Conservation (phyloP, 1,284 basidiomycete species). For the Ustilago nuda region DNA sequence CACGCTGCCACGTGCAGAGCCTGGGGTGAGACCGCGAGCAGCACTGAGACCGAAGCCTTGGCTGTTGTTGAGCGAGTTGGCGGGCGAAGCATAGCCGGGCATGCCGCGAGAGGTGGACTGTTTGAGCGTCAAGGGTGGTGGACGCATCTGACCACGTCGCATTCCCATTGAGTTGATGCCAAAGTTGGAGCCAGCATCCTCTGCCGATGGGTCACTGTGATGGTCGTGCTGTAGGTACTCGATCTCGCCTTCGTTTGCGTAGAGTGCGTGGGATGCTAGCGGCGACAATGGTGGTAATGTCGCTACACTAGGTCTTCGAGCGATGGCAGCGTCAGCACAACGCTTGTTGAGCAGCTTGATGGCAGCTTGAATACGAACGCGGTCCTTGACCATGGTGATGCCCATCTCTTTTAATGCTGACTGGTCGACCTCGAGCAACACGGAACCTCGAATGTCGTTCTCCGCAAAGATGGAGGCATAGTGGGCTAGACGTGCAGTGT, state of each 20-base stretch:
- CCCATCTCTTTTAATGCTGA: conserved; percentile 66
- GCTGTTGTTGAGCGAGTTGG: conserved; percentile 40
- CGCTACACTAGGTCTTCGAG: conserved; percentile 30
- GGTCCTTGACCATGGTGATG: conserved; percentile 63
- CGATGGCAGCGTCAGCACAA: conserved; percentile 42
- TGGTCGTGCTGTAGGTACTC: conserved; percentile 49
- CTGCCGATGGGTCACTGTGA: conserved; percentile 15
- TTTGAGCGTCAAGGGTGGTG: conserved; percentile 45
- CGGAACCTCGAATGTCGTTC: conserved; percentile 64
- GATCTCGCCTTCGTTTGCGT: conserved; percentile 45
- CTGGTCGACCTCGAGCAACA: conserved; percentile 65
- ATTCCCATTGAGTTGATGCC: conserved; percentile 43
- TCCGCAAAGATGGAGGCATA: conserved; percentile 54
- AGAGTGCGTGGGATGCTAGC: conserved; percentile 17
- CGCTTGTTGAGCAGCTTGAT: conserved; percentile 65
- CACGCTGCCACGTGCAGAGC: conserved; percentile 34
- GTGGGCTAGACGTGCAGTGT: conserved; percentile 45
- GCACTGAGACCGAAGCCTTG: conserved; percentile 56
- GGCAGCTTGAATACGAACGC: conserved; percentile 63
- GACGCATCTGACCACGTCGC: conserved; percentile 48
- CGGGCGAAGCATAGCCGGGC: conserved; percentile 48
- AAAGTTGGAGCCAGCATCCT: conserved; percentile 11
- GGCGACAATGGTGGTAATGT: conserved; percentile 36
- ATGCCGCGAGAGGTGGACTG: conserved; percentile 46
- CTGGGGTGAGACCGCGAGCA: conserved; percentile 53